Evolutionary conservation across 257 asterid species (phyloP).

Genomic region (Primulina eburnea): DNA sequence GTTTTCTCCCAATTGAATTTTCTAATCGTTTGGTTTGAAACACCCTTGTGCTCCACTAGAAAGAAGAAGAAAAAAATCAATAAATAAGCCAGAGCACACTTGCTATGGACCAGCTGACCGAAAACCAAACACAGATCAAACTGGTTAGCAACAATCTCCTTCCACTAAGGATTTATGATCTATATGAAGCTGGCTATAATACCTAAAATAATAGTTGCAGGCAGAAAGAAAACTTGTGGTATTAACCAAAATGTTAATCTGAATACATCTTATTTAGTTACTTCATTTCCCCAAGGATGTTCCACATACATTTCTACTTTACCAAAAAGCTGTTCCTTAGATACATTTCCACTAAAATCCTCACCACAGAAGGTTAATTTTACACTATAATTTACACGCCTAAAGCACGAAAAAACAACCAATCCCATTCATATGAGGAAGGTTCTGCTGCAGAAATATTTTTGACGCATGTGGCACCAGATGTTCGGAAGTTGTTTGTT

Average conservation of each 20-base stretch:
- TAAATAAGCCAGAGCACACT: neutral
- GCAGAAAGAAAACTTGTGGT: neutral
- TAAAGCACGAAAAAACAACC: neutral
- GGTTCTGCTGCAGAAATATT: neutral
- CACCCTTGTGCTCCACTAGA: neutral
- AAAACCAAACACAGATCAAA: conserved; percentile 10
- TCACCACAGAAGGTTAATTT: neutral
- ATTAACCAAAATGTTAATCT: conserved; percentile 1
- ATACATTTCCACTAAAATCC: neutral
- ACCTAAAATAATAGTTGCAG: neutral
- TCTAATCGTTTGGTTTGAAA: too few relatives aligned
- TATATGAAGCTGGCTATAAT: neutral
- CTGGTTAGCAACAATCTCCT: conserved; percentile 5
- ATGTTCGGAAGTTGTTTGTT: neutral
- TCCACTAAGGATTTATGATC: neutral
- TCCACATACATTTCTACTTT: conserved; percentile 9
- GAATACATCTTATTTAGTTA: conserved; percentile 4
- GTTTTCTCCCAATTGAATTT: too few relatives aligned
- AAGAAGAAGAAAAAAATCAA: conserved; percentile 1
- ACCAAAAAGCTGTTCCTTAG: neutral
- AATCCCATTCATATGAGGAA: neutral
- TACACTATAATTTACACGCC: neutral
- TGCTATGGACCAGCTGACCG: neutral
- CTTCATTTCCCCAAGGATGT: neutral
- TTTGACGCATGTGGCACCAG: neutral